Percentiles rank a stretch among this genome's conserved stretches.
Conservation (phyloP, 768 basidiomycete species). For the Tremella mesenterica region DNA sequence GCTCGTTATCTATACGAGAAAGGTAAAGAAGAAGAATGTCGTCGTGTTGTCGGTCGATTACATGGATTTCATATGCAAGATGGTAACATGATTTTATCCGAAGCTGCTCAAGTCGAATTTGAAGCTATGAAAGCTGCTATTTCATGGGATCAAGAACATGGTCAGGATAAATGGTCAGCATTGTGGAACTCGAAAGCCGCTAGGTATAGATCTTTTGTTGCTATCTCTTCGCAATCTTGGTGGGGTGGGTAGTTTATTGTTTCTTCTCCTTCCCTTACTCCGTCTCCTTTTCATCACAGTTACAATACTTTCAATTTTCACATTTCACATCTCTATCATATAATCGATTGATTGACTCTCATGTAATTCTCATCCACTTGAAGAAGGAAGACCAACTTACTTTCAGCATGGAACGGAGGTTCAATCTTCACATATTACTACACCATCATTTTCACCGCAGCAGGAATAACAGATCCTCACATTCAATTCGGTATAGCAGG, state of each 20-base stretch:
- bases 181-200: conserved; percentile 28
- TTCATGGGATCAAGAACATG: conserved; percentile 24
- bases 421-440: conserved; percentile 20
- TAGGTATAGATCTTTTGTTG: conserved; percentile 25
- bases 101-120: conserved; percentile 17
- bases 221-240: conserved; percentile 19
- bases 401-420: conserved; percentile 21
- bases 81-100: conserved; percentile 18
- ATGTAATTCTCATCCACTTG: too few species aligned
- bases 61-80: conserved; percentile 16
- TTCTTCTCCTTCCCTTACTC: background rate
- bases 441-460: conserved; percentile 15
- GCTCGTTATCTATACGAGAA: conserved; percentile 30
- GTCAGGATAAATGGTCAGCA: conserved; percentile 26
- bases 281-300: too few species aligned
- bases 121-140: conserved; percentile 27
- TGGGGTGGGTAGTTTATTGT: conserved; percentile 13
- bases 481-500: conserved; percentile 26
- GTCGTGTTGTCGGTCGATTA: conserved; percentile 14
- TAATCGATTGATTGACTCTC: too few species aligned
- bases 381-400: background rate
- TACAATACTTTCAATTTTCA: background rate
- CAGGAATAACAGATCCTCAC: conserved; percentile 26
- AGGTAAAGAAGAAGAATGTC: conserved; percentile 14
- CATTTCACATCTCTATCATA: background rate